Conservation (phyloP, 2,329 filamentous ascomycete species). For the Pleurostoma richardsiae region DNA sequence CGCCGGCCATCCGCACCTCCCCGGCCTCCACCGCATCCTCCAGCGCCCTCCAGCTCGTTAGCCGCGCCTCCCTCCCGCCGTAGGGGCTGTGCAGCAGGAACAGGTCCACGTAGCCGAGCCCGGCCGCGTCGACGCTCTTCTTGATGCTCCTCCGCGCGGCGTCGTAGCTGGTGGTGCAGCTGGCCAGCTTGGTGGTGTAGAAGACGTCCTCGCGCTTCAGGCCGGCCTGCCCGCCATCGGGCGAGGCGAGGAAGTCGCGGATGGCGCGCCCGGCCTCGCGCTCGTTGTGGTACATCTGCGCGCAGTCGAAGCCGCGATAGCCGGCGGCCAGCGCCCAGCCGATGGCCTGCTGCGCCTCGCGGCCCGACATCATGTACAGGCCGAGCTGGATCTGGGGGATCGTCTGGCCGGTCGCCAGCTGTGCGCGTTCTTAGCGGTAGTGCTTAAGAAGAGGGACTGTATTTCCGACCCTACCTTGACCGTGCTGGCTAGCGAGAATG, state of each 20-base stretch:
- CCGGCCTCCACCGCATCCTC: slow-evolving; percentile 71
- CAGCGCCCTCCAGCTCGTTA: slow-evolving; percentile 71
- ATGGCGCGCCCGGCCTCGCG: slow-evolving; percentile 64
- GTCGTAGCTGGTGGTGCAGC: slow-evolving; percentile 61
- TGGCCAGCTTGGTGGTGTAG: slow-evolving; percentile 75
- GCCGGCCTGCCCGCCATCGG: slow-evolving; percentile 36
- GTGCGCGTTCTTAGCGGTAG: slow-evolving; percentile 12
- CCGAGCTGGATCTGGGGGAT: slow-evolving; percentile 72
- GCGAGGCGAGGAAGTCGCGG: slow-evolving; percentile 44
- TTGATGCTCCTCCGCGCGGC: slow-evolving; percentile 61
- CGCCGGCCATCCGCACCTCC: slow-evolving; percentile 65
- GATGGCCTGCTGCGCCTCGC: slow-evolving; percentile 54
- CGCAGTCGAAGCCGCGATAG: slow-evolving; percentile 47
- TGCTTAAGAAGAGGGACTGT: slow-evolving; percentile 3
- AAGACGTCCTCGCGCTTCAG: slow-evolving; percentile 66
- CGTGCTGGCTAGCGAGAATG: slow-evolving; percentile 6
- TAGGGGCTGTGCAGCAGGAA: slow-evolving; percentile 78
- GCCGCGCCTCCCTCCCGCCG: slow-evolving; percentile 61
- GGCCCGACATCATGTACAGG: slow-evolving; percentile 64
- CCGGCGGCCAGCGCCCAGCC: slow-evolving; percentile 49
- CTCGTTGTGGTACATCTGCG: slow-evolving; percentile 64
- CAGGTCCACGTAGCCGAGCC: slow-evolving; percentile 71
- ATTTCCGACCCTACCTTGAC: slow-evolving; percentile 5
- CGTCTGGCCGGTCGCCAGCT: slow-evolving; percentile 59
- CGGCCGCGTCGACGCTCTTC: slow-evolving; percentile 57